Base-by-base conservation (phyloP, 306 rosid species). In the Cucurbita argyrosperma region DNA sequence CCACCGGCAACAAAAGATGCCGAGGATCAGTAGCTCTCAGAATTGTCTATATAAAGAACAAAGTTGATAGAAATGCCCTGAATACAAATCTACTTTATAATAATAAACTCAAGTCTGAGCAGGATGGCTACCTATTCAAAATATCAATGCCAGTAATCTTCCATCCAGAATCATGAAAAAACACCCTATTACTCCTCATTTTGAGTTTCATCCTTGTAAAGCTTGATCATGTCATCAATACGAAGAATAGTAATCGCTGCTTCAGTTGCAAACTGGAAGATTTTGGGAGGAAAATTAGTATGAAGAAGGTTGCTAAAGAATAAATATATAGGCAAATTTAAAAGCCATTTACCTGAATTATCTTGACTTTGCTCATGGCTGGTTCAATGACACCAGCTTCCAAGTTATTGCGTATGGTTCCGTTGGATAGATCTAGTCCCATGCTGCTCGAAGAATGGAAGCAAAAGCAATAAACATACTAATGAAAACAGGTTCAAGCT, bases 331-430 rank as follows among this genome's bases (percentile, higher is more conserved):
- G 16, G 8, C 4, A 45, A 67, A 4, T 45, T 46, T 13, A 19
- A 1, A 67, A 10, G 55, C 37, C 10, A 60, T 49, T 19, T 76
- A 89, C 98, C 96, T 94, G 97, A 82, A 94, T 87, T 80, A 94
- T 91, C 85, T 94, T 94, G 58, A 94, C 88, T 89, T 94, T 94
- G 84, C 99, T 94, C 99, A 94, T 94, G 71, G 97, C 97, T 19
- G 99, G 99, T 78, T 94, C 99, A 75, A 94, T 90, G 79, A 94
- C 99, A 79, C 99, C 99, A n/a, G 99, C 97, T 62, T 94, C 97
- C 76, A 94, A 83, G 90, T 94, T 94, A 85, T 94, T 89, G 11
- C 97, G 86, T 21, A 91, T 56, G 15, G 80, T 65, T 72, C 99
- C 99, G 62, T 94, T 85, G n/a, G 67, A 23, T 45, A 94, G 95